phyloP scores from a whole-genome alignment of 768 basidiomycete genomes.

The Paxillus ammoniavirescens region DNA sequence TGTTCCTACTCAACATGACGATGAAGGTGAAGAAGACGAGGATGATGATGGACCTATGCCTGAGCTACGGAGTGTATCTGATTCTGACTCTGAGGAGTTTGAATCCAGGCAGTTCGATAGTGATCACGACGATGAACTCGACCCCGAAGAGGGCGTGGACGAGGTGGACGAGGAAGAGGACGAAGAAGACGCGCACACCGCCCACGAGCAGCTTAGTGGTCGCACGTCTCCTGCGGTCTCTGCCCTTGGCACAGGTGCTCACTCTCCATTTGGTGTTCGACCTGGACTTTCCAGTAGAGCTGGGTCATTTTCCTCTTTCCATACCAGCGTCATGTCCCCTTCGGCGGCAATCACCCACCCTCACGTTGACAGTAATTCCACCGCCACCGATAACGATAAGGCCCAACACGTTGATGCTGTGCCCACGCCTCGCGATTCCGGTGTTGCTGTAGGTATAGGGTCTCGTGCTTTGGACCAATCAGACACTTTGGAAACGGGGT shows the following conservation, averaged over 20 bases:
- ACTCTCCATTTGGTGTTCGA: constrained; percentile 9
- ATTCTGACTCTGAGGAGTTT: constrained; percentile 30
- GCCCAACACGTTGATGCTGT: not conserved
- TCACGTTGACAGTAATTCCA: not conserved
- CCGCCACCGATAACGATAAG: constrained; percentile 7
- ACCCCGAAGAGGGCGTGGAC: constrained; percentile 29
- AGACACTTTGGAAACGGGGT: constrained; percentile 1
- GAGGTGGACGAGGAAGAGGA: constrained; percentile 1
- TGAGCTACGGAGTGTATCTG: constrained; percentile 23
- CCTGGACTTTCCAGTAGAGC: not conserved
- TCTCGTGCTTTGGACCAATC: not conserved
- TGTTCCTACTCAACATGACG: constrained; percentile 2
- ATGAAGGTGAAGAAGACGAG: constrained; percentile 15
- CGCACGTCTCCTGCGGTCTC: constrained; percentile 27
- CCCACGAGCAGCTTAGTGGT: constrained; percentile 21
- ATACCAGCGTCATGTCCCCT: not conserved
- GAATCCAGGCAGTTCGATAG: constrained; percentile 13
- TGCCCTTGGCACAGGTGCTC: constrained; percentile 13
- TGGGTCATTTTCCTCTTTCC: constrained; percentile 7
- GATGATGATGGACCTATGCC: constrained; percentile 17
- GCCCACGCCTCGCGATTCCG: constrained; percentile 1
- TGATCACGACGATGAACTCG: constrained; percentile 25
- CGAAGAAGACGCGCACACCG: constrained; percentile 21
- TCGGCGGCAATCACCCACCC: not conserved
- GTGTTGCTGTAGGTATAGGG: constrained; percentile 2